Evolutionary conservation across 2,329 filamentous ascomycete species (phyloP).

Genomic region (Fusarium mundagurra): DNA sequence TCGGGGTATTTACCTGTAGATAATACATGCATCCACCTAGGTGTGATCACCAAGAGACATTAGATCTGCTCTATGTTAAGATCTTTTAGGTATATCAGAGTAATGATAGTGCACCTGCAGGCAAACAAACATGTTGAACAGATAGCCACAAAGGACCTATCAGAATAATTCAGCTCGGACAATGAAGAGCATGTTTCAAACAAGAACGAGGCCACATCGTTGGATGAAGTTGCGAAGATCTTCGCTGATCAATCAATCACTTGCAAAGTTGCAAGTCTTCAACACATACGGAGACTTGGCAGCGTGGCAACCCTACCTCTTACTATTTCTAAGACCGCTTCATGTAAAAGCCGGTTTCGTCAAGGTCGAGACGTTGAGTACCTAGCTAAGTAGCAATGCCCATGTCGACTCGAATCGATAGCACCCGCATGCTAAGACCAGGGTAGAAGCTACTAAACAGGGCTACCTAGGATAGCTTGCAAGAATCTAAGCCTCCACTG

Average conservation of each 20-base stretch:
- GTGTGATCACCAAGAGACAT: neutral
- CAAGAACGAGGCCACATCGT: constrained; percentile 14
- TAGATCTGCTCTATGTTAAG: neutral
- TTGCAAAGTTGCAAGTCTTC: constrained; percentile 5
- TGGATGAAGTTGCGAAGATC: constrained; percentile 15
- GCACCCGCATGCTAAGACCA: constrained; percentile 35
- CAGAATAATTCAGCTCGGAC: neutral
- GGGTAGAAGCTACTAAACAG: constrained; percentile 5
- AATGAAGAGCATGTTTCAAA: constrained; percentile 14
- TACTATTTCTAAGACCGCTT: constrained; percentile 10
- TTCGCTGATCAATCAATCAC: constrained; percentile 11
- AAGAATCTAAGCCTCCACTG: constrained; percentile 27
- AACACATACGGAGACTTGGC: constrained; percentile 7
- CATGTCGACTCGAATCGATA: constrained; percentile 20
- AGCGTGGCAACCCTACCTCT: constrained; percentile 19
- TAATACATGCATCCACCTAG: neutral
- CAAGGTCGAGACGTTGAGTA: constrained; percentile 18
- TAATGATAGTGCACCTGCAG: neutral
- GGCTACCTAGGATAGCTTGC: neutral
- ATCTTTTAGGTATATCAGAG: neutral
- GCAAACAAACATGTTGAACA: neutral
- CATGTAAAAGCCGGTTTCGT: constrained; percentile 20
- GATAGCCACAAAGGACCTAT: neutral
- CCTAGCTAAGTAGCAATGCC: constrained; percentile 5
- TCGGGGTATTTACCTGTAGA: neutral